These are phyloP conservation scores for Ophiostoma angusticollis DNA, from an alignment of 2,329 filamentous ascomycete species.

Conservation along the genomic window DNA sequence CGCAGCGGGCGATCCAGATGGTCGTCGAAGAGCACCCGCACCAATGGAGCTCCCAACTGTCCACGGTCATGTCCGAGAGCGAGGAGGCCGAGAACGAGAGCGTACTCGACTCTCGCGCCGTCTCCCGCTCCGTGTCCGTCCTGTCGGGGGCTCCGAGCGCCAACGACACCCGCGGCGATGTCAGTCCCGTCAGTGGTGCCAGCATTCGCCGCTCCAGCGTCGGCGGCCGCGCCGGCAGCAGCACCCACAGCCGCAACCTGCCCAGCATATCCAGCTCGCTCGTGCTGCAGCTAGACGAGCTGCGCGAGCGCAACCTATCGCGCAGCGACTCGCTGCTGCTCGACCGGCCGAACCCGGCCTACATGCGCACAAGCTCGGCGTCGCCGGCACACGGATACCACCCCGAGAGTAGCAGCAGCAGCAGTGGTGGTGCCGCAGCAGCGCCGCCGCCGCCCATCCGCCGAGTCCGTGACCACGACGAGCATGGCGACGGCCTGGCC, in stretches of 20 bases:
- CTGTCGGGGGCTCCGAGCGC: constrained; percentile 25
- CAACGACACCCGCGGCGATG: constrained; percentile 18
- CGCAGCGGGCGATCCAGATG: constrained; percentile 26
- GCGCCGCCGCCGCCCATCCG: constrained; percentile 24
- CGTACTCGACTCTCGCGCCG: constrained; percentile 24
- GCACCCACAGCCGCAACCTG: constrained; percentile 38
- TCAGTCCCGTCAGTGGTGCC: constrained; percentile 12
- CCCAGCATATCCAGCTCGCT: constrained; percentile 46
- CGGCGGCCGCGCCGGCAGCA: constrained; percentile 34
- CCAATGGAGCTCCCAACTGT: constrained; percentile 52
- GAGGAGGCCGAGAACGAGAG: constrained; percentile 41
- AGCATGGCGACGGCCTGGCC: constrained; percentile 50
- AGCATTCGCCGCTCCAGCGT: constrained; percentile 30
- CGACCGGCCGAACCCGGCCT: constrained; percentile 35
- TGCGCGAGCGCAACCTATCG: constrained; percentile 17
- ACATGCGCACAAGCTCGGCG: constrained; percentile 18
- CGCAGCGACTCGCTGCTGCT: constrained; percentile 29
- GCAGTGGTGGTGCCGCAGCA: constrained; percentile 11
- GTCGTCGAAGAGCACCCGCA: constrained; percentile 37
- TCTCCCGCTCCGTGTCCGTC: constrained; percentile 35
- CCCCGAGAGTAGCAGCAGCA: constrained; percentile 15
- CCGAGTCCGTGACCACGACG: constrained; percentile 45
- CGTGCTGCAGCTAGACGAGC: constrained; percentile 29
- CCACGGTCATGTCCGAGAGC: constrained; percentile 50
- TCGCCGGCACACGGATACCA: no score